Base-by-base conservation (phyloP, 1,284 basidiomycete genomes). In the Stereum hirsutum region DNA sequence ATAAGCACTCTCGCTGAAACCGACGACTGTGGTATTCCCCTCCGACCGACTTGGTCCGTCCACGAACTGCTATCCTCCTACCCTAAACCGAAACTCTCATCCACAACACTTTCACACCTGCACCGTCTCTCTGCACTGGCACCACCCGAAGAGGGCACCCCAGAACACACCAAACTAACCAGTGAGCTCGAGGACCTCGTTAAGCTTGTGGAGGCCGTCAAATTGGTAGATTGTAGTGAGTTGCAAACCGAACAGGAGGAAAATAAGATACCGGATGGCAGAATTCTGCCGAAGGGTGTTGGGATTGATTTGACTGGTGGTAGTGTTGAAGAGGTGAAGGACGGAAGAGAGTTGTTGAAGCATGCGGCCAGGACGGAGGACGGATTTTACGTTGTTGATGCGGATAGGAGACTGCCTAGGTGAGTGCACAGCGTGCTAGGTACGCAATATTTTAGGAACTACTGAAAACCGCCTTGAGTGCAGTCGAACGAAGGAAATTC, bases 171-270 rank as follows among this genome's bases (percentile, higher is more conserved):
- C 5, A 55, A 59, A 17, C 59, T 82, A 31, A 76, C 74, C 44
- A 47, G 49, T 24, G 78, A 84, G 47, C 61, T 89, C 49, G 79
- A 81, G 52, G 78, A 80, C 42, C 69, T 89, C 34, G 65, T 88
- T 46, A 74, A 70, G 49, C 65, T 89, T 6, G 84, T 89, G 8
- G 85, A 89, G 55, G 85, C 85, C 5, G 85, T 88, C 42, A 82
- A 74, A 56, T 57, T 83, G 23, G 76, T 79, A 30, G 60, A 81
- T 43, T 66, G 72, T 19, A 55, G 56, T 23, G 46, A 46, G 39
- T 44, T 57, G 5, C 43, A 46, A 20, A 43, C 48, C 27, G 51
- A 48, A 2, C 46, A 30, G 26, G 41, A 49, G 39, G 45, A 48
- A 32, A 37, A 48, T 20, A 48, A 43, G 23, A 58, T 74, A 19